phyloP scores from a whole-genome alignment of 441 rosid genomes.

The Populus tomentosa region DNA sequence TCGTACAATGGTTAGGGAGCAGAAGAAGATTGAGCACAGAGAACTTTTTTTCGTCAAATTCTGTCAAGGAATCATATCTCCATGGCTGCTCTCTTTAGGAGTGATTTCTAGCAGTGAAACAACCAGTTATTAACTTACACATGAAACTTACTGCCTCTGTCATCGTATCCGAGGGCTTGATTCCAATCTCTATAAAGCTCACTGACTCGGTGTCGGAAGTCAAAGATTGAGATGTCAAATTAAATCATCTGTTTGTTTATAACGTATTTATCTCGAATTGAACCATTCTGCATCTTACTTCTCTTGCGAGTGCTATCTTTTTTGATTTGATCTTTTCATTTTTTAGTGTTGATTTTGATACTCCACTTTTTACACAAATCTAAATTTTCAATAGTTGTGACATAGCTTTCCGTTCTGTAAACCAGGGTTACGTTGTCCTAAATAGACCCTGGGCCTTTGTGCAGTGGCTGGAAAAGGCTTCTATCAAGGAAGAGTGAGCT shows the following conservation, averaged over 20 bases:
- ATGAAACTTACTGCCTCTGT: background rate
- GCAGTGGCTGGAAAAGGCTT: conserved; percentile 63
- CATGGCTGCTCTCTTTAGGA: background rate
- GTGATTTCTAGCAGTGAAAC: background rate
- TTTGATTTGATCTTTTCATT: background rate
- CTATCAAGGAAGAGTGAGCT: conserved; percentile 53
- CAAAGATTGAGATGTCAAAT: background rate
- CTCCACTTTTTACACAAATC: background rate
- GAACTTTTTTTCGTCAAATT: background rate
- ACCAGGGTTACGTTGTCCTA: conserved; percentile 64
- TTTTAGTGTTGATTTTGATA: background rate
- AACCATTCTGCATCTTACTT: background rate
- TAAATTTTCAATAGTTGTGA: background rate
- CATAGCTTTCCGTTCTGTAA: background rate
- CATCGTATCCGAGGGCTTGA: background rate
- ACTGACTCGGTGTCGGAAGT: background rate
- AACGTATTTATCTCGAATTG: background rate
- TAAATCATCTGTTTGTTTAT: background rate
- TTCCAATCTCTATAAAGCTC: background rate
- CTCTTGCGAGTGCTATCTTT: background rate
- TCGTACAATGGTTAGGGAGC: background rate
- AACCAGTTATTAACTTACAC: background rate
- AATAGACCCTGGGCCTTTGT: conserved; percentile 74
- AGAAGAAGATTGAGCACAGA: background rate
- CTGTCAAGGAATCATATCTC: background rate